Conservation (phyloP, 345 rosid genomes). For the Hibiscus mutabilis region DNA sequence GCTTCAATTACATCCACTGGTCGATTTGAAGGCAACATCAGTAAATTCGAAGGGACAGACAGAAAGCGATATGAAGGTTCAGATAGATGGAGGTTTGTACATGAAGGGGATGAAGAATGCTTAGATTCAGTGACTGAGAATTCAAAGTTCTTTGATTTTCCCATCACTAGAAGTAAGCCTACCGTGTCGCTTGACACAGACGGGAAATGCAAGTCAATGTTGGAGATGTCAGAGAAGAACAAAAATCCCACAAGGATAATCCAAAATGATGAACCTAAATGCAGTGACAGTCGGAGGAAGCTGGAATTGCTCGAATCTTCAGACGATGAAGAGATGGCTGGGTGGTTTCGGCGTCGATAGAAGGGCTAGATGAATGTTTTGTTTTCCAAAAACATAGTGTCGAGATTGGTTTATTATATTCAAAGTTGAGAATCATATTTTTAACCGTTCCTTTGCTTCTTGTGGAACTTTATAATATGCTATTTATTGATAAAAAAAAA, state of each 20-base stretch:
- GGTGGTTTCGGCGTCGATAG: constrained; percentile 46
- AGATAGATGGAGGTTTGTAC: constrained; percentile 47
- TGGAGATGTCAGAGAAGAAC: constrained; percentile 35
- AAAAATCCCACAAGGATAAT: constrained; percentile 5
- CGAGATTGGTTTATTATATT: no score
- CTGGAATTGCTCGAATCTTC: constrained; percentile 26
- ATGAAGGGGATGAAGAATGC: constrained; percentile 25
- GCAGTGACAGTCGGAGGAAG: constrained; percentile 20
- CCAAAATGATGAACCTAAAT: constrained; percentile 18
- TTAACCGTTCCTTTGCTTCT: no score
- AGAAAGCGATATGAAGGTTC: constrained; percentile 15
- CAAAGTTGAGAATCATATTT: no score
- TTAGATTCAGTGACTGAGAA: constrained; percentile 15
- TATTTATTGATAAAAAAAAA: no score
- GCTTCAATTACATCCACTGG: constrained; percentile 14
- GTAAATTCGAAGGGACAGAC: neutral
- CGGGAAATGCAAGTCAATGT: constrained; percentile 45
- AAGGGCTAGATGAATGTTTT: neutral
- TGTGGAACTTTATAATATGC: no score
- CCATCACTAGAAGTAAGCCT: constrained; percentile 53
- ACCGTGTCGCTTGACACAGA: constrained; percentile 33
- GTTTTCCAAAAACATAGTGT: neutral
- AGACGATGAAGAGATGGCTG: constrained; percentile 60
- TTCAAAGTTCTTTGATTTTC: constrained; percentile 42
- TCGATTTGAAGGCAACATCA: neutral